Percentiles rank a stretch among this genome's conserved stretches.
Evolutionary conservation across 2,329 filamentous ascomycete species (phyloP).

Genomic region (Tolypocladium endophyticum): DNA sequence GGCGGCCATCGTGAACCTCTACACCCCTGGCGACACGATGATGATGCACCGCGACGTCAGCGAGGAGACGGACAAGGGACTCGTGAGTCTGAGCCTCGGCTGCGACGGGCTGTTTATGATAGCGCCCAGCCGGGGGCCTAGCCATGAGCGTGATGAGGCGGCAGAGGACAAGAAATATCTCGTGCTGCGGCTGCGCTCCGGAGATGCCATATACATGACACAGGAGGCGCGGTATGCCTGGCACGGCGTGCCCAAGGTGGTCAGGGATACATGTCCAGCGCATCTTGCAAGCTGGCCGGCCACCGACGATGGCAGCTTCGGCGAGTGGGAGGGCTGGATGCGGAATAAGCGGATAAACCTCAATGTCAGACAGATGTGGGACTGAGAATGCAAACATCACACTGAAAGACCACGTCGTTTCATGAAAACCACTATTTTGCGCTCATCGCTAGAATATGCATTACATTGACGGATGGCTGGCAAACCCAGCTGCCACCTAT

Average conservation of each 20-base stretch:
- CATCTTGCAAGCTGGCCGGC: constrained; percentile 69
- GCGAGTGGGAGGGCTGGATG: constrained; percentile 82
- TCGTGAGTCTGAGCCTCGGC: constrained; percentile 80
- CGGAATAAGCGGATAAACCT: constrained; percentile 76
- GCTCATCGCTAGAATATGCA: background rate
- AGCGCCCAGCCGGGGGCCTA: constrained; percentile 39
- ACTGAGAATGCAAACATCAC: constrained; percentile 18
- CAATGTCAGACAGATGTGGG: constrained; percentile 83
- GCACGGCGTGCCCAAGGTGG: constrained; percentile 87
- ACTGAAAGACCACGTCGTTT: background rate
- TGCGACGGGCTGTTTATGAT: constrained; percentile 87
- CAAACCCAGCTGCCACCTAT: background rate
- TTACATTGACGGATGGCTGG: background rate
- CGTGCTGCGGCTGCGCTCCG: constrained; percentile 62
- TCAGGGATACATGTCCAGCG: constrained; percentile 67
- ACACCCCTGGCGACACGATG: constrained; percentile 81
- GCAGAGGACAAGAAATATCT: constrained; percentile 35
- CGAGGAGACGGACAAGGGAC: constrained; percentile 65
- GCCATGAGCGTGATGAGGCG: constrained; percentile 2
- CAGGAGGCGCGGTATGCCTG: constrained; percentile 75
- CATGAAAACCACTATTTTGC: background rate
- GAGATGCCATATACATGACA: constrained; percentile 87
- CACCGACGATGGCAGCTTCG: constrained; percentile 37
- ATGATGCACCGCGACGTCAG: constrained; percentile 92
- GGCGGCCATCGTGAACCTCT: constrained; percentile 90